Evolutionary conservation across 306 rosid species (phyloP).

Genomic region (Vigna trinervia): DNA sequence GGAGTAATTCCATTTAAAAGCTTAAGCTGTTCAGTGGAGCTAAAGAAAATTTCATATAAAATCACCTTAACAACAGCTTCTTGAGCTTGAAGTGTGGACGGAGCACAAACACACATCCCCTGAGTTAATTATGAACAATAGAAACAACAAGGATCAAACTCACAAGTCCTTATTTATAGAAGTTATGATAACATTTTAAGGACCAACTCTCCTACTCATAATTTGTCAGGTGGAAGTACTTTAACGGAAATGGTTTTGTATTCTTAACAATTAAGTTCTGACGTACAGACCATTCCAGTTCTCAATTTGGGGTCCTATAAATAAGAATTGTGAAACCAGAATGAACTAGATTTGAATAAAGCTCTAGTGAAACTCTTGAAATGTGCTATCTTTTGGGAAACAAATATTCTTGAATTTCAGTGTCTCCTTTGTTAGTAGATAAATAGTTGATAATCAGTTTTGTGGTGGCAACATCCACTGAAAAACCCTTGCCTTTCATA

Average conservation of each 20-base stretch:
- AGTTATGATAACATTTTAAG: background rate
- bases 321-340: background rate
- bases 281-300: background rate
- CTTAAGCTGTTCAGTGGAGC: background rate
- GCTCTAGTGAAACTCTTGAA: constrained; percentile 27
- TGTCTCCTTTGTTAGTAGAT: constrained; percentile 38
- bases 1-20: background rate
- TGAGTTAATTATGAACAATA: background rate
- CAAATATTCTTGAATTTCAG: constrained; percentile 44
- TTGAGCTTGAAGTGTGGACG: background rate
- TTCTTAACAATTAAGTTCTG: background rate
- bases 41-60: too few relatives aligned
- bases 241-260: constrained; percentile 23
- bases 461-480: constrained; percentile 46
- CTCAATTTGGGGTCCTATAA: background rate
- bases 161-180: background rate
- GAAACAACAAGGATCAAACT: background rate
- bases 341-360: constrained; percentile 25
- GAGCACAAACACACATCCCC: background rate
- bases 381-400: constrained; percentile 30
- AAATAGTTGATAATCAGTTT: constrained; percentile 47
- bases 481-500: constrained; percentile 48
- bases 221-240: constrained; percentile 17
- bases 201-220: background rate
- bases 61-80: background rate